These are phyloP conservation scores for Phaeomoniella chlamydospora DNA, from an alignment of 2,329 filamentous ascomycete genomes.

Conservation along the genomic window DNA sequence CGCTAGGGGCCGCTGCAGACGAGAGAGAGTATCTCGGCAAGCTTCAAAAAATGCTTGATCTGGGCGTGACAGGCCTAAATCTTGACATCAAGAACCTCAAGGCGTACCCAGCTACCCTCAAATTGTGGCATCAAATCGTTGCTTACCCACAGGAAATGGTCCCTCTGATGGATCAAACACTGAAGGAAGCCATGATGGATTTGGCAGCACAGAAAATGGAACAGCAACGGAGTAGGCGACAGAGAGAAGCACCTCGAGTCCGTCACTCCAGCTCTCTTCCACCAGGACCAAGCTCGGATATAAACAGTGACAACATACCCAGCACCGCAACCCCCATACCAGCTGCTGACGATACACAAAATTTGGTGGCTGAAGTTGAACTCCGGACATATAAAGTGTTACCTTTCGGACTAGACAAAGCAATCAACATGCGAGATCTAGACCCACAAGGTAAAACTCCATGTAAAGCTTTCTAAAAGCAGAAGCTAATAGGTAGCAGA, in stretches of 20 bases:
- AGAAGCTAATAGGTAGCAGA: slow-evolving; percentile 34
- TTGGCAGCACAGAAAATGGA: slow-evolving; percentile 67
- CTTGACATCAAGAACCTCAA: slow-evolving; percentile 81
- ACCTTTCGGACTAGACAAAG: slow-evolving; percentile 74
- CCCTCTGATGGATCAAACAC: slow-evolving; percentile 85
- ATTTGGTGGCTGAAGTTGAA: slow-evolving; percentile 63
- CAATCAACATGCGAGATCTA: slow-evolving; percentile 82
- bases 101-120: slow-evolving; percentile 79
- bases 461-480: background rate
- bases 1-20: slow-evolving; percentile 53
- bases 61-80: slow-evolving; percentile 74
- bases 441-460: slow-evolving; percentile 58
- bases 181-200: slow-evolving; percentile 89
- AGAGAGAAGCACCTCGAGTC: slow-evolving; percentile 32
- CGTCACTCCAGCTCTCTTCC: slow-evolving; percentile 56
- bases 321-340: slow-evolving; percentile 18
- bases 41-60: slow-evolving; percentile 77
- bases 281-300: slow-evolving; percentile 66
- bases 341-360: slow-evolving; percentile 42
- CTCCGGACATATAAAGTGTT: slow-evolving; percentile 71
- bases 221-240: slow-evolving; percentile 44
- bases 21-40: slow-evolving; percentile 73
- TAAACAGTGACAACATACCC: slow-evolving; percentile 34
- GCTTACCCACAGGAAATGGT: slow-evolving; percentile 94
- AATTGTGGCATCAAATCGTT: slow-evolving; percentile 90